A percentile compares a stretch with the other conserved stretches of the same genome.
Evolutionary conservation across 148 eudicot genomes (phyloP).

Genomic region (Rhododendron molle): DNA sequence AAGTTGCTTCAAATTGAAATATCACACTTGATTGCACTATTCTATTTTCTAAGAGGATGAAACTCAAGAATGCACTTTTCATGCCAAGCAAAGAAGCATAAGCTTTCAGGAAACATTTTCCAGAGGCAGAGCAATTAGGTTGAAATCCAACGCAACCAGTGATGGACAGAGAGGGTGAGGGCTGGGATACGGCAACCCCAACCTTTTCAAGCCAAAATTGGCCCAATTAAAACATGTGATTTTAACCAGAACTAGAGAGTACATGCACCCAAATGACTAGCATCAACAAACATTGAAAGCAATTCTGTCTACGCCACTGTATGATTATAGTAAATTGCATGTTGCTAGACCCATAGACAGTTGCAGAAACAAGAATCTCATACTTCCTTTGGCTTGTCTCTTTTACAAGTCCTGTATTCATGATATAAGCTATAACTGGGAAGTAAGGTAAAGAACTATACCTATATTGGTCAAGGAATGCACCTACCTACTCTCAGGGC

Average conservation of each 20-base stretch:
- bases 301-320: background rate
- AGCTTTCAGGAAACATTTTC: background rate
- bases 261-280: background rate
- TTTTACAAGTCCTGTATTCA: background rate
- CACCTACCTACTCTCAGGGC: constrained; percentile 11
- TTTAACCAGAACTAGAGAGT: background rate
- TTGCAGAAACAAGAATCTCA: background rate
- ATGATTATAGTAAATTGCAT: background rate
- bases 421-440: background rate
- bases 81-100: too few relatives aligned
- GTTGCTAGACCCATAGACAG: background rate
- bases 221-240: background rate
- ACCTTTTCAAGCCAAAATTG: background rate
- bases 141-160: background rate
- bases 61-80: background rate
- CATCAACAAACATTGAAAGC: background rate
- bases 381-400: background rate
- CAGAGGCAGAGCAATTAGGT: background rate
- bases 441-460: background rate
- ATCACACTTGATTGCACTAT: background rate
- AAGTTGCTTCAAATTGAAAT: background rate
- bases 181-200: too few relatives aligned
- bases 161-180: too few relatives aligned
- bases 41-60: too few relatives aligned
- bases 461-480: background rate